Evolutionary conservation across 257 asterid genomes (phyloP).

Genomic region (Penstemon barbatus): DNA sequence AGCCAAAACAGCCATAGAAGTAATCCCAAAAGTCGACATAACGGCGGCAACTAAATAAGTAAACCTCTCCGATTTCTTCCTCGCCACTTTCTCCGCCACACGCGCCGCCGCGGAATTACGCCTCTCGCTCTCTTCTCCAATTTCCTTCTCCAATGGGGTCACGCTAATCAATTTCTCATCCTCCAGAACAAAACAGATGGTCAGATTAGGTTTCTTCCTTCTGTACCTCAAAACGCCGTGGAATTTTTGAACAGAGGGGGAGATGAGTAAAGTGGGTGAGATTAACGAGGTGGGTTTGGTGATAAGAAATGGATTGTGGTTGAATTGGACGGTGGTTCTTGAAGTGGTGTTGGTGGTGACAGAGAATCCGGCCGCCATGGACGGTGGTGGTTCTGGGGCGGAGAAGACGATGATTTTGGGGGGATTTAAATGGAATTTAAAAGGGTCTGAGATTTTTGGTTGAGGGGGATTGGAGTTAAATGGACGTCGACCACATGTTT

Average conservation of each 20-base stretch:
- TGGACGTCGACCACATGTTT: conserved; percentile 34
- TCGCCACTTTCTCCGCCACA: conserved; percentile 60
- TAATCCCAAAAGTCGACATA: conserved; percentile 85
- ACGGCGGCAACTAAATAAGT: conserved; percentile 93
- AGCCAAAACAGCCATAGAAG: conserved; percentile 77
- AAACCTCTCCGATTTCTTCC: conserved; percentile 83
- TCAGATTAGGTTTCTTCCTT: conserved; percentile 38
- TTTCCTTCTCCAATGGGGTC: conserved; percentile 15
- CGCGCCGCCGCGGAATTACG: conserved; percentile 33
- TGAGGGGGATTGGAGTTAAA: background rate
- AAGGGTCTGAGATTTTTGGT: background rate
- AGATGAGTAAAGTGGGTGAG: conserved; percentile 25
- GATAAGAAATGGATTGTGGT: conserved; percentile 29
- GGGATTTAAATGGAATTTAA: background rate
- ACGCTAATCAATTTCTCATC: conserved; percentile 37
- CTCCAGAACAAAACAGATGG: conserved; percentile 59
- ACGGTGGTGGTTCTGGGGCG: conserved; percentile 29
- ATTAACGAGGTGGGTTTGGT: conserved; percentile 30
- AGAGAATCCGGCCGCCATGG: conserved; percentile 58
- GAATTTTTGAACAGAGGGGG: conserved; percentile 28
- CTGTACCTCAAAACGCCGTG: conserved; percentile 24
- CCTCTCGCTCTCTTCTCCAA: conserved; percentile 36
- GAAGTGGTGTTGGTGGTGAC: conserved; percentile 28
- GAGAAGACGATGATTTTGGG: background rate
- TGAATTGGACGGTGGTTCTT: conserved; percentile 27